phyloP scores from a whole-genome alignment of 768 basidiomycete genomes.

The Tulasnella sp. region DNA sequence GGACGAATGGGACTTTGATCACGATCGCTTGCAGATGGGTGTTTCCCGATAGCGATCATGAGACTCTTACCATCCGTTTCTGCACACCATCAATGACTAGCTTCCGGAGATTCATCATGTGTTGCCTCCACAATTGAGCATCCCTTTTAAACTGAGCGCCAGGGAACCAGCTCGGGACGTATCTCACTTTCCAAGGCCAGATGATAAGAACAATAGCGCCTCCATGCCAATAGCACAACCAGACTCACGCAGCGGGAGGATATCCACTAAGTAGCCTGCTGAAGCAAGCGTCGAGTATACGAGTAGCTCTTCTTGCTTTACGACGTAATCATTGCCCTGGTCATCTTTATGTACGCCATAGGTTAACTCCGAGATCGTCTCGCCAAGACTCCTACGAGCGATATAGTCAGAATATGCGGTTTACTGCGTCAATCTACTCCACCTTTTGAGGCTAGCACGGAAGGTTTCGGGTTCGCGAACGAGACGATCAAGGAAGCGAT shows the following conservation, averaged over 20 bases:
- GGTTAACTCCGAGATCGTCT: background rate
- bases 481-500: background rate
- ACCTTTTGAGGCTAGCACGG: background rate
- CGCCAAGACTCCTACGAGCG: background rate
- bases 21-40: background rate
- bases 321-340: background rate
- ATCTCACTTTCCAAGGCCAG: constrained; percentile 7
- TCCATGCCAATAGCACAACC: background rate
- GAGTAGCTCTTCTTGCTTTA: background rate
- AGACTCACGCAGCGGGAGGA: background rate
- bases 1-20: background rate
- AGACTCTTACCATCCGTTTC: background rate
- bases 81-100: background rate
- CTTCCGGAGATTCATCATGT: background rate
- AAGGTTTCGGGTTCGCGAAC: background rate
- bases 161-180: constrained; percentile 22
- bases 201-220: background rate
- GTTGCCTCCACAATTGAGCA: background rate
- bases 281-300: background rate
- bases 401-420: background rate
- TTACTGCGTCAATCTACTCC: background rate
- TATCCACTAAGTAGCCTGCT: background rate
- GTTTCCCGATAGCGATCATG: background rate
- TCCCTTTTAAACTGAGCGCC: constrained; percentile 17
- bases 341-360: background rate